A percentile compares a stretch with the other conserved stretches of the same genome.
These are phyloP conservation scores for Somion occarium DNA, from an alignment of 1,284 basidiomycete species.

Conservation along the genomic window DNA sequence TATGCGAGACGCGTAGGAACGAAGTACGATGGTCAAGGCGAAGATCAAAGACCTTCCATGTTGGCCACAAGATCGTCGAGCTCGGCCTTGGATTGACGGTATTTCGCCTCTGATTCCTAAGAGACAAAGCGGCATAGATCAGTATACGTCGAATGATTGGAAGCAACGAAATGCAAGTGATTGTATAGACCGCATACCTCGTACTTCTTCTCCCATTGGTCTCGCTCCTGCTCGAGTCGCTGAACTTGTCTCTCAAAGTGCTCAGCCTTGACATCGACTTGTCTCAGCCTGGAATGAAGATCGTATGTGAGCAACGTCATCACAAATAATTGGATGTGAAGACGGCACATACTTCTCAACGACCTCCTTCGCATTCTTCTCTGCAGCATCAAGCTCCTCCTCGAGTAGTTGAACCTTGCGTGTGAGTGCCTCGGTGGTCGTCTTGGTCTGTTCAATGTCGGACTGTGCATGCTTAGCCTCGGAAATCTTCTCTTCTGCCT, in stretches of 20 bases:
- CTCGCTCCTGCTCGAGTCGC: conserved; percentile 88
- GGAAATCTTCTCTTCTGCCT: conserved; percentile 68
- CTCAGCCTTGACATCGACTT: conserved; percentile 98
- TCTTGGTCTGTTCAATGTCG: conserved; percentile 74
- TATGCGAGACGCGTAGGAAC: conserved; percentile 1
- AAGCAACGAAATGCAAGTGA: background rate
- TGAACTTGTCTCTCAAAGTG: conserved; percentile 95
- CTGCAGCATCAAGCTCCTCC: conserved; percentile 92
- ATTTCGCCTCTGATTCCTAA: conserved; percentile 76
- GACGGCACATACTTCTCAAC: conserved; percentile 82
- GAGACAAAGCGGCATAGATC: conserved; percentile 9
- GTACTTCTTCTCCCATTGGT: conserved; percentile 92
- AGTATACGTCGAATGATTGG: background rate
- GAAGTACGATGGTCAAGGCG: background rate
- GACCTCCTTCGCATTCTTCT: conserved; percentile 97
- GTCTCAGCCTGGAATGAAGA: conserved; percentile 67
- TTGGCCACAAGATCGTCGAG: conserved; percentile 82
- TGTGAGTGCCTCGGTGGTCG: conserved; percentile 70
- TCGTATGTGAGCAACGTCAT: conserved; percentile 10
- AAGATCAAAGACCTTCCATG: conserved; percentile 75
- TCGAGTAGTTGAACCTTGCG: conserved; percentile 93
- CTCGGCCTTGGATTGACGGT: conserved; percentile 75
- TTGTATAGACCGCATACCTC: conserved; percentile 55
- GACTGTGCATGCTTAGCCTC: conserved; percentile 68
- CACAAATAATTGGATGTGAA: conserved; percentile 7